Base-by-base conservation (phyloP, 192 early-diverging fungal genomes). In the Mortierella claussenii region DNA sequence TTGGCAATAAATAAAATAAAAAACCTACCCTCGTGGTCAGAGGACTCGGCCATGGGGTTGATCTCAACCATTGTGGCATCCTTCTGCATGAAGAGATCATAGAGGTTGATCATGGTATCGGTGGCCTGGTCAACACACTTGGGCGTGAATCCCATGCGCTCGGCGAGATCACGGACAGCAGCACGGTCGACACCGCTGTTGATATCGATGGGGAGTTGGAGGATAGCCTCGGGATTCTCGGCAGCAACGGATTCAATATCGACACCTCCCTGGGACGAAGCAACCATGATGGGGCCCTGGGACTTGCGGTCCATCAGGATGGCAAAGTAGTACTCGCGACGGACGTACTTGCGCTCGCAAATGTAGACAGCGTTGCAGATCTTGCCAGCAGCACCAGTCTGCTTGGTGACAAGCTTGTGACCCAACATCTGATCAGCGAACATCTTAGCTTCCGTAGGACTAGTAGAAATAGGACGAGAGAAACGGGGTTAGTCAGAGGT, bases 251-350 rank as follows among this genome's bases (percentile, higher is more conserved):
- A 87, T 82, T 99, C 98, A 79, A 99, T 99, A 69, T 99, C 96
- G 82, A 99, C 93, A 71, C 98, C 98, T 69, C 98, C 98, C 85
- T 99, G 94, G 50, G 94, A 93, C 33, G 96, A 97, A 74, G 95
- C 95, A 32, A 99, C 94, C 79, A 99, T 83, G 48, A 98, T 96
- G 37, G 96, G 98, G 43, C 97, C 97, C 80, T 93, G 89, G 55
- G 94, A 91, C 70, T 90, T 90, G 68, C 98, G 94, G 87, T 99
- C 98, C 94, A 97, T 93, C 50, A 98, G 82, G 82, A 99, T 95
- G 46, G 98, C 96, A 89, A 99, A 98, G 93, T 99, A 99, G 89
- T 93, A 98, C 88, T 99, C 98, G 65, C 93, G 92, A 69, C 96
- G 94, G 79, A 95, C 94, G 81, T 94, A 98, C 78, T 95, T 91